phyloP scores from a whole-genome alignment of 768 basidiomycete species.

The Kwoniella sp. region DNA sequence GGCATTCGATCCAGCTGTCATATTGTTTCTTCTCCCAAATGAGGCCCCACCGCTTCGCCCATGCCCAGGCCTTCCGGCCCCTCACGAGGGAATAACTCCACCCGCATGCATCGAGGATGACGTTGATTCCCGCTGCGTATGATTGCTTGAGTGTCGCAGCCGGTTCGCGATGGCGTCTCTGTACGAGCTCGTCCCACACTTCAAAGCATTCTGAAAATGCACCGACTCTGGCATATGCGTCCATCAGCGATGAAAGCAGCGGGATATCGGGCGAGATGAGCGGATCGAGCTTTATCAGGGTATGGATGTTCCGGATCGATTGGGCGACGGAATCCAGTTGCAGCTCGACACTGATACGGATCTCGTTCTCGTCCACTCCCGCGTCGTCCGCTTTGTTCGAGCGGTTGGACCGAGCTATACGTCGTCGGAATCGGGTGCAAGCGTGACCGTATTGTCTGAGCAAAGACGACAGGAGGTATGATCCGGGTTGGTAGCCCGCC shows the following conservation, averaged over 20 bases:
- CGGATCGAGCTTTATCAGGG: constrained; percentile 75
- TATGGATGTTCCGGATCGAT: constrained; percentile 67
- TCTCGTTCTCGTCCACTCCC: constrained; percentile 1
- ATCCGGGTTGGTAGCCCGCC: constrained; percentile 64
- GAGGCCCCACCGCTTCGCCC: constrained; percentile 63
- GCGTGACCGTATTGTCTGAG: constrained; percentile 57
- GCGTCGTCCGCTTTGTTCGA: constrained; percentile 4
- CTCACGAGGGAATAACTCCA: constrained; percentile 62
- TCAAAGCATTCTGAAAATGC: constrained; percentile 71
- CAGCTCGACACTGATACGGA: constrained; percentile 20
- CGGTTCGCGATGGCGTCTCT: constrained; percentile 58
- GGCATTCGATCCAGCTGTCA: constrained; percentile 71
- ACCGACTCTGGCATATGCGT: constrained; percentile 79
- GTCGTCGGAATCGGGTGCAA: constrained; percentile 35
- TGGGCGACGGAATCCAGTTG: constrained; percentile 47
- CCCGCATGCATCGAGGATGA: constrained; percentile 84
- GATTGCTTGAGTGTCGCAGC: constrained; percentile 61
- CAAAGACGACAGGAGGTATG: constrained; percentile 69
- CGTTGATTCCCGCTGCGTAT: constrained; percentile 66
- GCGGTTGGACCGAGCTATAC: constrained; percentile 12
- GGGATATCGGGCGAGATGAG: constrained; percentile 70
- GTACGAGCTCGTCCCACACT: constrained; percentile 68
- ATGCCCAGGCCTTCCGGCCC: constrained; percentile 64
- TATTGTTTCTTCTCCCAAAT: constrained; percentile 68
- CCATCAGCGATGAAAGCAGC: constrained; percentile 84